Evolutionary conservation across 1,284 basidiomycete genomes (phyloP), one percentile per base, ranked within the genome.

Genomic region (Cutaneotrichosporon sp.): DNA sequence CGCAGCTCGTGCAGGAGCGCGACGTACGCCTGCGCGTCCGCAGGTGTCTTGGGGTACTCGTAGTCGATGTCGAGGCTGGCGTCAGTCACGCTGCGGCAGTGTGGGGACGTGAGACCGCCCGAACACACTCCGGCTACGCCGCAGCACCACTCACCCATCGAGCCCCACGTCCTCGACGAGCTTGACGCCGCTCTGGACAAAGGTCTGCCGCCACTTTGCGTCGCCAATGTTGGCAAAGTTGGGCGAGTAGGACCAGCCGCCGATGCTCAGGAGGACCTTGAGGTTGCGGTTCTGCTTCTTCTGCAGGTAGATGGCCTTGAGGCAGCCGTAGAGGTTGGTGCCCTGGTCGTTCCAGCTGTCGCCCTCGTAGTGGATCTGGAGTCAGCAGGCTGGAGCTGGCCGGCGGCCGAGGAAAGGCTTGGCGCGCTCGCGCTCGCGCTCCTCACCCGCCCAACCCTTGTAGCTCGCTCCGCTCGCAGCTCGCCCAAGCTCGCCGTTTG

Each of bases 301-400:
- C 67, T 91, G 73, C 49, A 90, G 81, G 74, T 93, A 92, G 59
- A 93, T 84, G 72, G 92, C 91, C 81, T 94, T 93, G 69, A 97
- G 81, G 79, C 89, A 91, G 4, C 92, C 92, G 69, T 92, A 93
- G 9, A 93, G 80, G 72, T 92, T 91, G 72, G 86, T 89, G 54
- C 87, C 89, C 59, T 75, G 74, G 60, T 95, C 93, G 69, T 92
- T 89, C 94, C 94, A 97, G 6, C 87, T 88, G 76, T 99, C 95
- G 24, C 87, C 87, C 2, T 86, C 85, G 63, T 78, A 80, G 64
- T 80, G 80, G 54, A 81, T 94, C 73, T 94, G 53, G 22, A 14
- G 36, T 50, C 14, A 50, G 25, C 27, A 49, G 29, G 29, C 9
- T 9, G 5, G 29, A 29, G 29, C 29, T 9, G 29, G 29, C 29